These are phyloP conservation scores for Zhuliangozyma blackwelliae DNA, from an alignment of 1,139 yeast genomes.

Conservation along the genomic window DNA sequence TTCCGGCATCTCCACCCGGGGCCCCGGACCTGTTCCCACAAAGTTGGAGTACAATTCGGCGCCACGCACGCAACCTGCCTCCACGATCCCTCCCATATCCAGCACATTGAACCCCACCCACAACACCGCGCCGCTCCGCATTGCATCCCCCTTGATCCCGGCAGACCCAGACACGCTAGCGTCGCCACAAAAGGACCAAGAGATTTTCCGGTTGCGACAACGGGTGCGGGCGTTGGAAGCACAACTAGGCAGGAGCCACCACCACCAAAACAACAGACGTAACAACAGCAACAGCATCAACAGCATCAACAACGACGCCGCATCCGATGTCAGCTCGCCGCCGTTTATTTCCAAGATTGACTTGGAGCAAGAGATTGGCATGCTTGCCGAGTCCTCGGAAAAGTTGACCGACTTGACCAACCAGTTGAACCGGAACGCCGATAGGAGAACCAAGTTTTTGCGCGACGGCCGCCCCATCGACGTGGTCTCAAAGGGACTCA, in stretches of 20 bases:
- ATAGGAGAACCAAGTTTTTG: constrained; percentile 32
- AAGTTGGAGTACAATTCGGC: neutral
- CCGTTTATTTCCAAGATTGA: constrained; percentile 29
- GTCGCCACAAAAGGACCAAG: constrained; percentile 8
- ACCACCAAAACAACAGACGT: too few species aligned
- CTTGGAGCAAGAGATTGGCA: constrained; percentile 33
- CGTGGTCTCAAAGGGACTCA: constrained; percentile 42
- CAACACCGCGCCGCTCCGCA: neutral
- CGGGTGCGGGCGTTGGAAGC: constrained; percentile 19
- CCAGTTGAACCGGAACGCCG: constrained; percentile 30
- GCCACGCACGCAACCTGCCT: constrained; percentile 1
- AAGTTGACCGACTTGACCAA: constrained; percentile 36
- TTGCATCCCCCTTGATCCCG: constrained; percentile 1
- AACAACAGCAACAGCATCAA: neutral
- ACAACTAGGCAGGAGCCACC: constrained; percentile 11
- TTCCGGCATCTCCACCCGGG: too few species aligned
- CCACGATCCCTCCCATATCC: constrained; percentile 6
- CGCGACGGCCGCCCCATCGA: constrained; percentile 27
- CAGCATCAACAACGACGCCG: constrained; percentile 4
- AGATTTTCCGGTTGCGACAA: constrained; percentile 15
- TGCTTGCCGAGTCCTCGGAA: constrained; percentile 26
- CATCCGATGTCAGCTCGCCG: constrained; percentile 18
- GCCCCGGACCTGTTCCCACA: too few species aligned
- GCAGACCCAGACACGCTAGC: neutral
- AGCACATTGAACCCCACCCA: constrained; percentile 5